phyloP scores from a whole-genome alignment of 2,329 filamentous ascomycete species.

The Fusarium zealandicum region DNA sequence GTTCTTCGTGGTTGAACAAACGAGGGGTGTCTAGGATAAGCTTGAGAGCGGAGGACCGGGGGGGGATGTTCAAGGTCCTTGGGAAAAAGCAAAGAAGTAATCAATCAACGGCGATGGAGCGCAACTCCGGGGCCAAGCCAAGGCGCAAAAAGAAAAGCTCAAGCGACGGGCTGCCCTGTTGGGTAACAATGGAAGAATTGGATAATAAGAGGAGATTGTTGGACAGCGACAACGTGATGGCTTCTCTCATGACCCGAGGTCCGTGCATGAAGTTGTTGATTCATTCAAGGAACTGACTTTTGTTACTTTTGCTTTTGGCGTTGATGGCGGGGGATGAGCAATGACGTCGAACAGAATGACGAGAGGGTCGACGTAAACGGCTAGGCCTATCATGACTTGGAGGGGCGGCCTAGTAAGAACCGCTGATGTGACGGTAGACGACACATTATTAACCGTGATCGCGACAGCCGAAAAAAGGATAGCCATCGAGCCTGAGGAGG shows the following conservation, averaged over 20 bases:
- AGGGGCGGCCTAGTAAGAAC: constrained; percentile 12
- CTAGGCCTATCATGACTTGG: constrained; percentile 8
- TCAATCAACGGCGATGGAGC: constrained; percentile 10
- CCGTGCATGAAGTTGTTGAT: constrained; percentile 4
- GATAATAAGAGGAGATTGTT: background rate
- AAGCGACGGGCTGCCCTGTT: background rate
- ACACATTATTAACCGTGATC: constrained; percentile 1
- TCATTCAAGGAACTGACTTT: background rate
- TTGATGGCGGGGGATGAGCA: constrained; percentile 8
- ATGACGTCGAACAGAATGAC: constrained; percentile 32
- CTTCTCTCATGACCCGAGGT: constrained; percentile 17
- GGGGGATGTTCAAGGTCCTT: constrained; percentile 21
- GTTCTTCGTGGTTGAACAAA: constrained; percentile 16
- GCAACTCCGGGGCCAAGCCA: background rate
- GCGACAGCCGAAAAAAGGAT: background rate
- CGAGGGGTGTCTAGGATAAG: constrained; percentile 9
- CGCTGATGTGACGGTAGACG: constrained; percentile 17
- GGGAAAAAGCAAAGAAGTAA: constrained; percentile 32
- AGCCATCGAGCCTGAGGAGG: background rate
- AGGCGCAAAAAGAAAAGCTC: background rate
- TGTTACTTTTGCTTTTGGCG: background rate
- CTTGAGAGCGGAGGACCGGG: constrained; percentile 1
- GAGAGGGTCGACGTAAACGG: constrained; percentile 6
- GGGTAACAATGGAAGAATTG: background rate
- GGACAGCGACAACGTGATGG: background rate